Percentiles rank a stretch among this genome's conserved stretches.
These are phyloP conservation scores for Capsicum baccatum DNA, from an alignment of 257 asterid species.

Conservation along the genomic window DNA sequence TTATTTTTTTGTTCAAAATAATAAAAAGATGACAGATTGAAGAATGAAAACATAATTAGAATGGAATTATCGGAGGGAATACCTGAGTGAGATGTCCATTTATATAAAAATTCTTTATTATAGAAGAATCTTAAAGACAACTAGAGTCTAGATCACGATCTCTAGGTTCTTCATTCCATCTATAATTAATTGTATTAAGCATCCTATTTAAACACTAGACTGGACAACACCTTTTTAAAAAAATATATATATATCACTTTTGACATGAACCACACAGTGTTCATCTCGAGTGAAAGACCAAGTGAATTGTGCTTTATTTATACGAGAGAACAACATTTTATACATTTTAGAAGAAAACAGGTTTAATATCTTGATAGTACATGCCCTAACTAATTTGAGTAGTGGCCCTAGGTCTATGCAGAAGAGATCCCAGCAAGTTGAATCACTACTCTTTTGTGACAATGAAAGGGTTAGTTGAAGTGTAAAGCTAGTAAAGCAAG, in stretches of 20 bases:
- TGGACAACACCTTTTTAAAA: not conserved
- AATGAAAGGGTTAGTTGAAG: no score
- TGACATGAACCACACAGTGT: constrained; percentile 20
- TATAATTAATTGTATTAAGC: constrained; percentile 6
- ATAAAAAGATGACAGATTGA: not conserved
- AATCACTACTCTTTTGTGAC: no score
- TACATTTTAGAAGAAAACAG: not conserved
- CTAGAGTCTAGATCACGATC: not conserved
- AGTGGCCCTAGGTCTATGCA: not conserved
- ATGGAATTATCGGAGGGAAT: not conserved
- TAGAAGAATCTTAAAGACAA: constrained; percentile 10
- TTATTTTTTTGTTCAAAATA: not conserved
- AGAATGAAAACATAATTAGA: constrained; percentile 4
- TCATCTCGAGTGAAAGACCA: constrained; percentile 7
- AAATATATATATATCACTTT: not conserved
- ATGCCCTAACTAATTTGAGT: not conserved
- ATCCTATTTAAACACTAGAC: not conserved
- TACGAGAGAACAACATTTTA: not conserved
- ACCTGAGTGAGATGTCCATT: not conserved
- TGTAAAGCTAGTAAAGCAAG: no score
- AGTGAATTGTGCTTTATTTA: no score
- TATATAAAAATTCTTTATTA: not conserved
- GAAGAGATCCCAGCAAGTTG: not conserved
- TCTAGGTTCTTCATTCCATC: constrained; percentile 20
- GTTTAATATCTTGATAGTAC: not conserved